Base-by-base conservation (phyloP, 352 stramenopile genomes). In the Thalassiosira ordinaria region DNA sequence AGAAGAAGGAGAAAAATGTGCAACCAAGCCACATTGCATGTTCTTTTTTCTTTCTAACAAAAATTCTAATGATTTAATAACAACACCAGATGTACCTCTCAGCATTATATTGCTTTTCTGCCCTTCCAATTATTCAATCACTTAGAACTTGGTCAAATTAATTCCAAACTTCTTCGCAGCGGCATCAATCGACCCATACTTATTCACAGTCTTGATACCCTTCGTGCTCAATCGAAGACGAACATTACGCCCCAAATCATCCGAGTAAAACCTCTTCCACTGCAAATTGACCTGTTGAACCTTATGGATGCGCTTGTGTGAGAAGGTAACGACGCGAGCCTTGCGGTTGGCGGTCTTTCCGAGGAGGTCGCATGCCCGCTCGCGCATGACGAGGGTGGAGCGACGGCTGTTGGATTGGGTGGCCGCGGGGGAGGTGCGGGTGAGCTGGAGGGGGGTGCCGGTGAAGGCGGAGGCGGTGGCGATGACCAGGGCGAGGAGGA, bases 191-290 rank as follows among this genome's bases (percentile, higher is more conserved):
- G 70, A 80, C 76, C 89, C 89, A 67, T 91, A 84, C 66, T 92
- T 92, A 52, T 91, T 87, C 18, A 94, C 85, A 31, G 89, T 94
- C 78, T 94, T 94, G 52, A 94, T 91, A 77, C 89, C 89, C 78
- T 94, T 94, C 11, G 89, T 94, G 26, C 74, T 88, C 70, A 94
- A 68, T 74, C 89, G 78, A 51, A 92, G 52, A 70, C 80, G 62
- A 18, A 93, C 86, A 9, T 85, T 82, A 46, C 88, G 75, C 52
- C 84, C 81, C 31, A 93, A 74, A 14, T 87, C 77, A 53, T 92
- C 89, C 33, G 86, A 92, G 56, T 84, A 91, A 67, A 89, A 93
- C 71, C 78, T 60, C 63, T 92, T 93, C 75, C 75, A 88, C 59
- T 93, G 89, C 61, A 93, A 78, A 71, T 93, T 93, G 35, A 93